These are phyloP conservation scores for Astragalus glycyphyllos DNA, from an alignment of 306 rosid species.

Conservation along the genomic window DNA sequence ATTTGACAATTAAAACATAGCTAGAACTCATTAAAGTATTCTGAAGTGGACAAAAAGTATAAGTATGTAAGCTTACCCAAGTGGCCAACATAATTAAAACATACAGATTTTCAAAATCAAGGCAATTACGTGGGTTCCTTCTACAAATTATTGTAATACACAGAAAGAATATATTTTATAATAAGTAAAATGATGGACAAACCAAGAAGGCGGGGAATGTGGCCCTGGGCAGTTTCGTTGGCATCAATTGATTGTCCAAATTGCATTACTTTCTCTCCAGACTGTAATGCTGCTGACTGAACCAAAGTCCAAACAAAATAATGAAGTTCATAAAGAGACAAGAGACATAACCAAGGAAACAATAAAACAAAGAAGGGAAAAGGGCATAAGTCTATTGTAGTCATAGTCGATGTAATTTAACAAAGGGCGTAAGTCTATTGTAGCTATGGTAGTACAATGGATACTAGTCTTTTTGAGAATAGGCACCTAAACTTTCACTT, in stretches of 20 bases:
- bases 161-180: constrained; percentile 14
- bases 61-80: constrained; percentile 14
- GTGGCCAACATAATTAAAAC: constrained; percentile 17
- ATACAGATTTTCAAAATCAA: not conserved
- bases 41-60: constrained; percentile 10
- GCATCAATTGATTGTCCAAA: constrained; percentile 84
- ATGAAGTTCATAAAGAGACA: constrained; percentile 27
- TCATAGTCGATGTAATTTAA: no score
- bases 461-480: no score
- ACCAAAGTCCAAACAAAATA: constrained; percentile 41
- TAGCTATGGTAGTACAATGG: no score
- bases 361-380: not conserved
- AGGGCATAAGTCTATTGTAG: no score
- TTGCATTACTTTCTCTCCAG: constrained; percentile 84
- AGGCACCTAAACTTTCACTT: no score
- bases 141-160: not conserved
- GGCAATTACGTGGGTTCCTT: constrained; percentile 18
- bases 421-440: no score
- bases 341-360: constrained; percentile 21
- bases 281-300: constrained; percentile 83
- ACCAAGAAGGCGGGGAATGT: constrained; percentile 98
- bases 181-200: constrained; percentile 41
- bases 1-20: constrained; percentile 24
- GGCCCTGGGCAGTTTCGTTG: constrained; percentile 65
- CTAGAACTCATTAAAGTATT: constrained; percentile 17